These are phyloP conservation scores for Closterium sp. DNA, from an alignment of 139 green algal species.

Conservation along the genomic window DNA sequence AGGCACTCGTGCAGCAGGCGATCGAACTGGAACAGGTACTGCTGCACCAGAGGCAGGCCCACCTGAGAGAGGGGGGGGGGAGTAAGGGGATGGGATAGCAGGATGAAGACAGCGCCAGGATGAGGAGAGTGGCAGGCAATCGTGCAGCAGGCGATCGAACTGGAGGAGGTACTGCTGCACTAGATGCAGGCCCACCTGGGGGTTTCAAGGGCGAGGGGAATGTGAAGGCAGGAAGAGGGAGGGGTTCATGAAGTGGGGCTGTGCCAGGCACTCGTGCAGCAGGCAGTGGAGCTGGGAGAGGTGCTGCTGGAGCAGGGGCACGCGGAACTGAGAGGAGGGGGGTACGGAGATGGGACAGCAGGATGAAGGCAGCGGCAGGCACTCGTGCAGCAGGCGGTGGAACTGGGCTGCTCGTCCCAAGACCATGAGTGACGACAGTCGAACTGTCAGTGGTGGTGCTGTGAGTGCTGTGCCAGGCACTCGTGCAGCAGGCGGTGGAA, in stretches of 20 bases:
- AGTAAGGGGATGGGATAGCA: neutral
- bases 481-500: no score
- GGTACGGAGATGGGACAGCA: neutral
- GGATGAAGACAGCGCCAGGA: neutral
- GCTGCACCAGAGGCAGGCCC: constrained; percentile 76
- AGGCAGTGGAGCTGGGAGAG: constrained; percentile 68
- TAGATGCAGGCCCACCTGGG: constrained; percentile 65
- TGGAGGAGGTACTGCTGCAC: constrained; percentile 76
- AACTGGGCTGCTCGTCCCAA: constrained; percentile 46
- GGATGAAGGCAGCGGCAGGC: neutral
- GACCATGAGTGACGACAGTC: constrained; percentile 55
- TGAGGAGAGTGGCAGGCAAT: constrained; percentile 46
- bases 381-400: no score
- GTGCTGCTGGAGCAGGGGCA: constrained; percentile 79
- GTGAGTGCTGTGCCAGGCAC: no score
- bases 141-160: constrained; percentile 58
- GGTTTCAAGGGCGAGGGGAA: no score
- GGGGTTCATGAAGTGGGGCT: no score
- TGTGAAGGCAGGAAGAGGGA: no score
- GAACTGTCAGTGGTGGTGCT: no score
- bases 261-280: constrained; percentile 49
- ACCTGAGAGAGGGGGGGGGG: constrained; percentile 9
- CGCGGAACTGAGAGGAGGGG: no score
- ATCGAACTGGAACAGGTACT: constrained; percentile 71
- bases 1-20: constrained; percentile 55